Percentiles rank a stretch among this genome's conserved stretches.
These are phyloP conservation scores for Pseudonitzschia pungens DNA, from an alignment of 108 stramenopile genomes.

Conservation along the genomic window DNA sequence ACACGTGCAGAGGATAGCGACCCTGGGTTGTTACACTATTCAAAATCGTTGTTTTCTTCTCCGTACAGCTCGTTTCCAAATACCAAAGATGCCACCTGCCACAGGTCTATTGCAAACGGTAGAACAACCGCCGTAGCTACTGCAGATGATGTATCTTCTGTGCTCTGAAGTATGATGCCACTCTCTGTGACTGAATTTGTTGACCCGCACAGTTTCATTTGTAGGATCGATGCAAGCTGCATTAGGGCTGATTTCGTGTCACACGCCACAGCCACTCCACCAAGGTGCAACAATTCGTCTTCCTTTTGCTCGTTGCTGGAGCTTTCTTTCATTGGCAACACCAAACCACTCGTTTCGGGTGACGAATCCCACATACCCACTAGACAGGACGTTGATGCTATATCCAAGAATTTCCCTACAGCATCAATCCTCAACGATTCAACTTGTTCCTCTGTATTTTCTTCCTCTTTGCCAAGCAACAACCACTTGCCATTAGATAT, in stretches of 20 bases:
- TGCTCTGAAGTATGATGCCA: slow-evolving; percentile 38
- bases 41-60: not conserved
- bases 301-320: not conserved
- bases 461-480: slow-evolving; percentile 8
- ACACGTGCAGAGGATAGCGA: not conserved
- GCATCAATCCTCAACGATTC: slow-evolving; percentile 22
- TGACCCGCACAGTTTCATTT: slow-evolving; percentile 2
- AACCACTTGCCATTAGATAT: slow-evolving; percentile 30
- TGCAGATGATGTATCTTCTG: not conserved
- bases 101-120: slow-evolving; percentile 45
- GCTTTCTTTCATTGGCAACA: not conserved
- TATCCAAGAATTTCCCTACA: slow-evolving; percentile 24
- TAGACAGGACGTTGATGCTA: not conserved
- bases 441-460: slow-evolving; percentile 15
- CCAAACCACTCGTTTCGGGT: slow-evolving; percentile 9
- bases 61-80: slow-evolving; percentile 12
- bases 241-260: slow-evolving; percentile 31
- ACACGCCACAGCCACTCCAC: slow-evolving; percentile 41
- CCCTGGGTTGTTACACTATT: not conserved
- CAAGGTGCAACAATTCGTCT: not conserved
- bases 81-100: slow-evolving; percentile 39
- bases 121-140: slow-evolving; percentile 39
- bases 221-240: slow-evolving; percentile 22
- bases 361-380: slow-evolving; percentile 9
- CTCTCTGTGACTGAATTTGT: slow-evolving; percentile 33